Evolutionary conservation across 2,329 filamentous ascomycete genomes (phyloP).

Genomic region (Diaporthe ilicicola): DNA sequence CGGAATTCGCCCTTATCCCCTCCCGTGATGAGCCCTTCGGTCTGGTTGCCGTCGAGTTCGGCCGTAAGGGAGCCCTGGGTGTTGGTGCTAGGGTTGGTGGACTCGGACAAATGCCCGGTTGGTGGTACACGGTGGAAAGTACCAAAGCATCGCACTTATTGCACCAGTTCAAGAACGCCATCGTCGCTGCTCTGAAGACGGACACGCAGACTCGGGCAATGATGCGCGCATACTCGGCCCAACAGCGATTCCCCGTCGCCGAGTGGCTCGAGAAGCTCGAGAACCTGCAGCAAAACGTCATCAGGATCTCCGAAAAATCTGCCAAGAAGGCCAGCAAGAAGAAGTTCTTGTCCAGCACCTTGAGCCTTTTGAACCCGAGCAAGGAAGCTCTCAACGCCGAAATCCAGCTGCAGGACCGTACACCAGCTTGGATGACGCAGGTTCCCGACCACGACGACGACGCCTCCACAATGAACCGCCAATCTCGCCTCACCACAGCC

Average conservation of each 20-base stretch:
- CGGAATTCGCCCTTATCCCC: conserved; percentile 74
- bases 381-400: conserved; percentile 26
- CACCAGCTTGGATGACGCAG: conserved; percentile 27
- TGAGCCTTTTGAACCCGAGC: conserved; percentile 32
- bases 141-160: conserved; percentile 65
- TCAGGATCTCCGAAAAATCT: conserved; percentile 47
- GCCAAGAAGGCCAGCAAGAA: conserved; percentile 37
- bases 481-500: conserved; percentile 32
- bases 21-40: conserved; percentile 77
- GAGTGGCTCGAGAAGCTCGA: conserved; percentile 72
- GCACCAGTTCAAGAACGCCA: conserved; percentile 70
- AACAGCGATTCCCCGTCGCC: conserved; percentile 71
- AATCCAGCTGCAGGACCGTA: conserved; percentile 30
- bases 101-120: conserved; percentile 73
- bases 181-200: conserved; percentile 65
- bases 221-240: conserved; percentile 71
- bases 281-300: conserved; percentile 65
- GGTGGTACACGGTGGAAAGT: conserved; percentile 75
- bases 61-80: conserved; percentile 71
- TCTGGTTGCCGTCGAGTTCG: conserved; percentile 73
- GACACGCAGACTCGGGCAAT: conserved; percentile 62
- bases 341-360: conserved; percentile 35
- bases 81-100: conserved; percentile 72
- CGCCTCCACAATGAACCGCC: neutral
- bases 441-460: conserved; percentile 28